Base-by-base conservation (phyloP, 176 grass and related monocot species). In the Carex myosuroides region DNA sequence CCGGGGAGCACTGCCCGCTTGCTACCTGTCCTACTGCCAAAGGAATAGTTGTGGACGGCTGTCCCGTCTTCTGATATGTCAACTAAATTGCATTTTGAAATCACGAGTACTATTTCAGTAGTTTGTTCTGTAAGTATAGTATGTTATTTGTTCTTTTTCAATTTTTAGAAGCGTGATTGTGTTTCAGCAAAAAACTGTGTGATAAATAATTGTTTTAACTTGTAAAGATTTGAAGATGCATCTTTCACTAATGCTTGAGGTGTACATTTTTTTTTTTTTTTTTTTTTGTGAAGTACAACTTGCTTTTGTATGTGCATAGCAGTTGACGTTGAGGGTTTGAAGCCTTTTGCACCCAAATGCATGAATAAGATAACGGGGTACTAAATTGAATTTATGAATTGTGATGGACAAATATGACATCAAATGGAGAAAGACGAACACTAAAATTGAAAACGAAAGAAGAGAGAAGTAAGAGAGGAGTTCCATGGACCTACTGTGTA, bases 1-100 rank as follows among this genome's bases (percentile, higher is more conserved):
- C 44, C 6, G 92, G 90, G 14, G 94, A 97, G 81, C 88, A 97
- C 29, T 94, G 94, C 20, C 70, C 71, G 41, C 92, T 97, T 13
- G 94, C 94, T 10, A 17, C 59, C 3, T 97, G 94, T 64, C 90
- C 94, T 10, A 92, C 88, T 0, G 84, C 92, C 1, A 86, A 91
- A 88, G 94, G 88, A 22, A 29, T 94, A 13, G 18, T 21, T 14
- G 54, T 88, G 0, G 63, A 60, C 3, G 71, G 71, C 5, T 88
- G 87, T 46, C 87, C 87, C 1, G 82, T 88, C 12, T 46, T 39
- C 55, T 88, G 13, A 24, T 24, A 14, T 6, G n/a, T 8, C 46
- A 2, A 48, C 46, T 48, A 48, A 48, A 48, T 48, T 11, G 46
- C 46, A 48, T 11, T 48, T 48, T 48, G 8, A 48, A 48, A 48